Conservation (phyloP, 805 yeast genomes). For the Pichia phayaonensis region DNA sequence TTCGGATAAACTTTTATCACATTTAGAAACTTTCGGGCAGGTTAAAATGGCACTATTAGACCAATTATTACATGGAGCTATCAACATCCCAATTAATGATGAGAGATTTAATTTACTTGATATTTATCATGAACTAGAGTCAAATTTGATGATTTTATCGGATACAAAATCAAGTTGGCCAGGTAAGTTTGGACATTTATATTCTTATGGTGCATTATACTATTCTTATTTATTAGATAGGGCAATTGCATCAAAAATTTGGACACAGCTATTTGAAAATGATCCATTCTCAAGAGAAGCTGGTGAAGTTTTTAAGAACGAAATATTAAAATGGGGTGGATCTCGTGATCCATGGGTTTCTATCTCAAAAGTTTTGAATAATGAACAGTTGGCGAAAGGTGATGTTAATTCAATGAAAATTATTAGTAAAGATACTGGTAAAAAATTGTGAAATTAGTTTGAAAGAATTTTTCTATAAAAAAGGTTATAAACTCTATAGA, state of each 20-base stretch:
- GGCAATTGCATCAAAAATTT: slow-evolving; percentile 82
- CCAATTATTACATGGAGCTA: slow-evolving; percentile 59
- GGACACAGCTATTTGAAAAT: slow-evolving; percentile 61
- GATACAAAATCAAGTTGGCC: slow-evolving; percentile 79
- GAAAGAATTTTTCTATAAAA: too few relatives aligned
- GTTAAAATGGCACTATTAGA: slow-evolving; percentile 86
- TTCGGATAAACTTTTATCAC: slow-evolving; percentile 45
- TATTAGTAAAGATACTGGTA: slow-evolving; percentile 3
- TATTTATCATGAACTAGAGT: slow-evolving; percentile 62
- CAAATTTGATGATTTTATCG: slow-evolving; percentile 50
- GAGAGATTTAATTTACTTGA: slow-evolving; percentile 48
- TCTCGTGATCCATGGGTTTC: slow-evolving; percentile 83
- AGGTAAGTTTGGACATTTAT: slow-evolving; percentile 88
- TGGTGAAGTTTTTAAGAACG: slow-evolving; percentile 68
- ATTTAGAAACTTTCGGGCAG: slow-evolving; percentile 78
- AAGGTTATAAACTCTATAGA: neutral
- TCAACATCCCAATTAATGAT: slow-evolving; percentile 23
- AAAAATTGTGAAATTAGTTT: neutral
- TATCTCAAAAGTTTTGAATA: slow-evolving; percentile 69
- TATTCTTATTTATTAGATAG: slow-evolving; percentile 88
- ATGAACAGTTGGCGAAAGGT: slow-evolving; percentile 53
- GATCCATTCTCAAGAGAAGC: slow-evolving; percentile 65
- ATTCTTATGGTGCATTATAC: slow-evolving; percentile 90
- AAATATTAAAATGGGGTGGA: slow-evolving; percentile 90
- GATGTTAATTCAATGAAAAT: slow-evolving; percentile 24